Conservation (phyloP, 257 asterid species). For the Henckelia pumila region DNA sequence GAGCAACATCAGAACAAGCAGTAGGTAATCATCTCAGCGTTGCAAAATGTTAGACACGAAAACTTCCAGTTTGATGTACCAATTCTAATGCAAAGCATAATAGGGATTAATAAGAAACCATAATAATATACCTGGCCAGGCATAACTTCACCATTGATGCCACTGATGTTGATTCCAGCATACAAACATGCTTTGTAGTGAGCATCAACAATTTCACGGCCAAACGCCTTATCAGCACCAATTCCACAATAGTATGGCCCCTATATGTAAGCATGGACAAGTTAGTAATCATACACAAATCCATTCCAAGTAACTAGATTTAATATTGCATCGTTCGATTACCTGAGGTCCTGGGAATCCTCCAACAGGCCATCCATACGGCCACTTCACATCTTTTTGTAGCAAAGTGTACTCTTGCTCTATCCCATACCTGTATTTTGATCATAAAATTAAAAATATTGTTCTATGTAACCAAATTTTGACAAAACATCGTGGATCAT, state of each 20-base stretch:
- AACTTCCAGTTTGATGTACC: not conserved
- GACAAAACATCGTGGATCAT: not conserved
- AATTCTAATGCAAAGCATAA: not conserved
- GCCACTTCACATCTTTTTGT: constrained; percentile 35
- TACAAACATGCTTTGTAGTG: constrained; percentile 41
- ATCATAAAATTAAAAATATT: not conserved
- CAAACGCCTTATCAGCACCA: constrained; percentile 24
- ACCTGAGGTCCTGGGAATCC: constrained; percentile 42
- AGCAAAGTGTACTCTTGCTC: constrained; percentile 22
- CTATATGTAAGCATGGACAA: not conserved
- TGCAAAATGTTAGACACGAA: not conserved
- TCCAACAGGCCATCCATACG: constrained; percentile 39
- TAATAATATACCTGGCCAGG: constrained; percentile 33
- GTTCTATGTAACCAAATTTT: too few species aligned
- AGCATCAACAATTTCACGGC: constrained; percentile 40
- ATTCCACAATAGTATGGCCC: not conserved
- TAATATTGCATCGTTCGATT: not conserved
- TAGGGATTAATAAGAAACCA: too few species aligned
- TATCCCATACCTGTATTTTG: constrained; percentile 32
- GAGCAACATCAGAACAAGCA: not conserved
- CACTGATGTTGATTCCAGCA: constrained; percentile 18
- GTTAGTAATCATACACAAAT: not conserved
- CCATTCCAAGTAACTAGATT: not conserved
- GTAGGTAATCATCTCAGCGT: not conserved
- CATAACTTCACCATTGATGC: constrained; percentile 43